A percentile compares a stretch with the other conserved stretches of the same genome.
These are phyloP conservation scores for Entophlyctis luteolus DNA, from an alignment of 192 early-diverging fungal species.

Conservation along the genomic window DNA sequence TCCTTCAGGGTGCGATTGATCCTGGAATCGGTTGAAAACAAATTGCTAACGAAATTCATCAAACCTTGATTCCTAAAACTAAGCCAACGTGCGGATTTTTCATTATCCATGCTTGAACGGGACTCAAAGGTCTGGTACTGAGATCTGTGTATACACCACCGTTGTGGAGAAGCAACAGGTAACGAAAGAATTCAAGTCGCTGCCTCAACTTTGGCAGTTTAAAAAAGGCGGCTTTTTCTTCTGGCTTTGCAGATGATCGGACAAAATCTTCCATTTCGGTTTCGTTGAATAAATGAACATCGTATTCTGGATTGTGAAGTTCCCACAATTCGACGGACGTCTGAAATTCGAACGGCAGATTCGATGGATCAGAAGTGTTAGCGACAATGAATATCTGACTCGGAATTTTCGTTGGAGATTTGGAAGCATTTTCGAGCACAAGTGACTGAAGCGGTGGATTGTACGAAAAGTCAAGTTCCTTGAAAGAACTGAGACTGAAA, in stretches of 20 bases:
- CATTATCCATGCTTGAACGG: constrained; percentile 22
- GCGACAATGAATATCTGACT: neutral
- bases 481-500: neutral
- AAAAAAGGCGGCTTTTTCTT: constrained; percentile 3
- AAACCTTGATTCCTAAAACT: constrained; percentile 6
- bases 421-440: neutral
- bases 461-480: constrained; percentile 10
- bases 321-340: neutral
- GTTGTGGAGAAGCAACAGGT: constrained; percentile 10
- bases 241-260: neutral
- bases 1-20: constrained; percentile 15
- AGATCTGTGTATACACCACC: constrained; percentile 38
- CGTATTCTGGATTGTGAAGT: constrained; percentile 6
- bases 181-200: constrained; percentile 19
- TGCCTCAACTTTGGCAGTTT: constrained; percentile 14
- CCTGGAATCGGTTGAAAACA: neutral
- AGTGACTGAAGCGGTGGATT: neutral
- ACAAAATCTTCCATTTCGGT: constrained; percentile 24
- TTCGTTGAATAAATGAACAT: neutral
- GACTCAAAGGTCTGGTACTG: constrained; percentile 25
- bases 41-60: neutral
- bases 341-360: neutral
- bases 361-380: neutral
- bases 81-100: neutral
- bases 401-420: neutral